Evolutionary conservation across 257 asterid species (phyloP).

Genomic region (Lavandula angustifolia): DNA sequence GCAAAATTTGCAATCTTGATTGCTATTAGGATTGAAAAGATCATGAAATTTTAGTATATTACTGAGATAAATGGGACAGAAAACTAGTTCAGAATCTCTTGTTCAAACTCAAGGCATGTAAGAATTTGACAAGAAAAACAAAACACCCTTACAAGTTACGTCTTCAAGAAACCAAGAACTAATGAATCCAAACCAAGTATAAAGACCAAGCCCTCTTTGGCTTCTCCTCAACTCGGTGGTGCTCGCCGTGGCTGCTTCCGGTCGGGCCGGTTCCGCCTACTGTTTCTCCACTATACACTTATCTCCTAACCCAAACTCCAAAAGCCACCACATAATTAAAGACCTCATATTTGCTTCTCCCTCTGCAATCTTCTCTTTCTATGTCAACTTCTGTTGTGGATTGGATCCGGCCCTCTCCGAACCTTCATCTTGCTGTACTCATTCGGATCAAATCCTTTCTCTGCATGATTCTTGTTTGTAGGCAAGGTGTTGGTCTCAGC

Average conservation of each 20-base stretch:
- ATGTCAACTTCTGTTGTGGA: conserved; percentile 74
- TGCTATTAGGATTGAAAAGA: too few relatives aligned
- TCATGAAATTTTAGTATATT: too few relatives aligned
- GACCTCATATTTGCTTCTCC: not conserved
- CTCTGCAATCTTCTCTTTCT: not conserved
- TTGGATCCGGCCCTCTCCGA: conserved; percentile 78
- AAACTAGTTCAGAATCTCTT: too few relatives aligned
- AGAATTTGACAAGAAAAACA: too few relatives aligned
- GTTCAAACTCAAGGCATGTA: too few relatives aligned
- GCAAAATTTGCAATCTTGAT: too few relatives aligned
- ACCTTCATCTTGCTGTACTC: conserved; percentile 63
- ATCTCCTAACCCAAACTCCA: conserved; percentile 31
- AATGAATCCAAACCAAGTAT: too few relatives aligned
- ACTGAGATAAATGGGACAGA: too few relatives aligned
- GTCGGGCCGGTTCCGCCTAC: conserved; percentile 19
- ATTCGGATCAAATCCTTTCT: conserved; percentile 41
- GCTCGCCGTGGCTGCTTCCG: conserved; percentile 16
- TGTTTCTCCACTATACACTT: conserved; percentile 38
- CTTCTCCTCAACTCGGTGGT: conserved; percentile 1
- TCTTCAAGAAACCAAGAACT: too few relatives aligned
- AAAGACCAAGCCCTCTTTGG: too few relatives aligned
- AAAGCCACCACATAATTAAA: conserved; percentile 1
- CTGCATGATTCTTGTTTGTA: conserved; percentile 28
- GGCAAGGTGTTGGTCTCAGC: conserved; percentile 33
- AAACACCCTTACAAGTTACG: too few relatives aligned